Evolutionary conservation across 768 basidiomycete genomes (phyloP), one percentile per base, ranked within the genome.

Genomic region (Strobilomyces confusus): DNA sequence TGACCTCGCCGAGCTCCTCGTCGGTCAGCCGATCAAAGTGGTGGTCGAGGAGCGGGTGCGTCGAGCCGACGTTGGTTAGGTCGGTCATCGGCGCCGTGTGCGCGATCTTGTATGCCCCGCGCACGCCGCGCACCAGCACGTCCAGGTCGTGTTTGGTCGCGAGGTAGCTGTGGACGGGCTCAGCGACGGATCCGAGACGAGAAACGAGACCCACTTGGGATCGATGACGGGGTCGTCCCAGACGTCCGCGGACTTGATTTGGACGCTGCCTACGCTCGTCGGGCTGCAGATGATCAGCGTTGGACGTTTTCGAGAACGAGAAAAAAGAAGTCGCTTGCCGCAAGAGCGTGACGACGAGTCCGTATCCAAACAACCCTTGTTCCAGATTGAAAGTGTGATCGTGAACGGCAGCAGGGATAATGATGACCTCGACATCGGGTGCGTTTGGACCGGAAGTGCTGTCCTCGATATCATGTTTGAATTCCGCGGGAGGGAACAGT

Each of bases 221-320:
- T 79, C 73, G 15, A 79, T 70, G 32, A 72, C n/a, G 1, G 78
- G 78, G 1, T 62, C 49, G 11, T 77, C 76, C 59, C 67, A 69
- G 13, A 76, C 75, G 38, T 75, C 59, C 1, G 66, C 55, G 1
- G 78, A 78, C 34, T 68, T 69, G n/a, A 80, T 61, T 29, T 66
- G 50, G 45, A 80, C 49, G 8, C 61, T 72, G 6, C 78, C 78
- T 6, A 63, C 54, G 55, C 77, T 78, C 40, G 72, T 75, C 20
- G 79, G 78, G 58, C 79, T 79, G 43, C 9, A 32, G 12, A 19
- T 6, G 13, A 33, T 56, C 38, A 32, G 17, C 25, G 5, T 14
- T 3, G 3, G 41, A 8, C 1, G 17, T 11, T 23, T 19, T 8
- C 9, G 4, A 17, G n/a, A 33, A 29, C 29, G 9, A 19, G n/a